A percentile compares a stretch with the other conserved stretches of the same genome.
Evolutionary conservation across 2,329 filamentous ascomycete species (phyloP).

Genomic region (Colletotrichum higginsianum): DNA sequence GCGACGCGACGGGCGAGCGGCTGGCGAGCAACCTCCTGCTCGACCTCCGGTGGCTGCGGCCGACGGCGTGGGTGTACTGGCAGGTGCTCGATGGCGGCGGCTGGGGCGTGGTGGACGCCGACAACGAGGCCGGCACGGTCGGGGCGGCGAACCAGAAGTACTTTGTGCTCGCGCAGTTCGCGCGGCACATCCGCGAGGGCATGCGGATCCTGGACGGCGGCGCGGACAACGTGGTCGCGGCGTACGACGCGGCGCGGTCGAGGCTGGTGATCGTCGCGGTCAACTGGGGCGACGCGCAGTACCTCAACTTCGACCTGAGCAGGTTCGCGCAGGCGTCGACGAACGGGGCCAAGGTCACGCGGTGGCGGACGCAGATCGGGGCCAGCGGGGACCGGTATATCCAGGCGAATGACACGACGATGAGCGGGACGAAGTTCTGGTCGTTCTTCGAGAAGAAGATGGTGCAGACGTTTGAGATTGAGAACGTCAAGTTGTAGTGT

Average conservation of each 20-base stretch:
- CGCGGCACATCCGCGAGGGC: slow-evolving; percentile 57
- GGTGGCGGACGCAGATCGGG: slow-evolving; percentile 56
- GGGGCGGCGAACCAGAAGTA: slow-evolving; percentile 55
- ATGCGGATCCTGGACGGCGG: slow-evolving; percentile 57
- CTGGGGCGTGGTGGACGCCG: slow-evolving; percentile 58
- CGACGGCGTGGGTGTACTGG: slow-evolving; percentile 62
- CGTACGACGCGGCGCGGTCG: slow-evolving; percentile 52
- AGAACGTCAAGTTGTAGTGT: slow-evolving; percentile 45
- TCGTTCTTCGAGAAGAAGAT: slow-evolving; percentile 52
- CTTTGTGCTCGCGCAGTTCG: slow-evolving; percentile 59
- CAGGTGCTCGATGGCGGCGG: slow-evolving; percentile 57
- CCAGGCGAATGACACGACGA: slow-evolving; percentile 49
- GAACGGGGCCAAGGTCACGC: slow-evolving; percentile 51
- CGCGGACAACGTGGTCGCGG: slow-evolving; percentile 54
- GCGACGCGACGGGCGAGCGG: slow-evolving; percentile 53
- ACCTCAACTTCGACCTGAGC: slow-evolving; percentile 57
- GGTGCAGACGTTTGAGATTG: slow-evolving; percentile 58
- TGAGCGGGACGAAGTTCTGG: slow-evolving; percentile 55
- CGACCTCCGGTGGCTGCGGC: slow-evolving; percentile 57
- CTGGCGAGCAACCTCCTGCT: slow-evolving; percentile 56
- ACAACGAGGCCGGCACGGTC: slow-evolving; percentile 53
- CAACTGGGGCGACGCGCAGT: slow-evolving; percentile 56
- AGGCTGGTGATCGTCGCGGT: slow-evolving; percentile 57
- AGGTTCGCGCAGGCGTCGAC: slow-evolving; percentile 50
- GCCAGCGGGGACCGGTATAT: slow-evolving; percentile 53